Evolutionary conservation across 2,329 filamentous ascomycete genomes (phyloP).

Genomic region (Daldinia sp.): DNA sequence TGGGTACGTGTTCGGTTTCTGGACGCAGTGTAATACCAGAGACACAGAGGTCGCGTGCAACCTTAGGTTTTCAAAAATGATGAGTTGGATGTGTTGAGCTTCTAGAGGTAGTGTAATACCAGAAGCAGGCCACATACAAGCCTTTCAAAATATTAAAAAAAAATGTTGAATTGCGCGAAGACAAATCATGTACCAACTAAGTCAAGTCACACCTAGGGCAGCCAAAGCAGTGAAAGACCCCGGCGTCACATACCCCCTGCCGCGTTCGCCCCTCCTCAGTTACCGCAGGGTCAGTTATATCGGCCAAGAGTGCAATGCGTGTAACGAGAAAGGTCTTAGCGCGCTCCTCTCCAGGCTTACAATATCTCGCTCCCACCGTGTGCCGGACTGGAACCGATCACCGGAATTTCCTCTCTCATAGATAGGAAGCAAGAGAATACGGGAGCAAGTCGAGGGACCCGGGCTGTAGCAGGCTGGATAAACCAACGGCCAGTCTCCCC

Average conservation of each 20-base stretch:
- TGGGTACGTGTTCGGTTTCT: neutral
- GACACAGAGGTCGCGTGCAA: conserved; percentile 1
- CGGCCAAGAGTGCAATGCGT: conserved; percentile 25
- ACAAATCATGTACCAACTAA: neutral
- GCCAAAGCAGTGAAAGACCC: conserved; percentile 33
- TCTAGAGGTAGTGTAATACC: conserved; percentile 4
- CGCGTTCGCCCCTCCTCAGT: conserved; percentile 17
- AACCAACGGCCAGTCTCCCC: neutral
- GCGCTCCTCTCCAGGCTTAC: conserved; percentile 29
- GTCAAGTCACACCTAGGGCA: conserved; percentile 20
- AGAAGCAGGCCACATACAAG: neutral
- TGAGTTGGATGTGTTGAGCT: neutral
- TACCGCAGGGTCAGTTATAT: conserved; percentile 21
- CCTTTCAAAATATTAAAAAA: neutral
- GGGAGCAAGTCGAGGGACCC: conserved; percentile 23
- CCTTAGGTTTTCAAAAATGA: conserved; percentile 13
- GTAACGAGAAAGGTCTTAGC: neutral
- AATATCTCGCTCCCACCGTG: conserved; percentile 2
- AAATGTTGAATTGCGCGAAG: neutral
- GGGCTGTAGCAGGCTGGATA: neutral
- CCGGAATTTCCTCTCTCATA: neutral
- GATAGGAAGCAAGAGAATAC: neutral
- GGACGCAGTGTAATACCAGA: conserved; percentile 27
- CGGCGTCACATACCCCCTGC: conserved; percentile 26
- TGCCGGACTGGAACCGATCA: conserved; percentile 10